Percentiles rank a stretch among this genome's conserved stretches.
phyloP scores from a whole-genome alignment of 129 eudicot species.

The Lactuca saligna region DNA sequence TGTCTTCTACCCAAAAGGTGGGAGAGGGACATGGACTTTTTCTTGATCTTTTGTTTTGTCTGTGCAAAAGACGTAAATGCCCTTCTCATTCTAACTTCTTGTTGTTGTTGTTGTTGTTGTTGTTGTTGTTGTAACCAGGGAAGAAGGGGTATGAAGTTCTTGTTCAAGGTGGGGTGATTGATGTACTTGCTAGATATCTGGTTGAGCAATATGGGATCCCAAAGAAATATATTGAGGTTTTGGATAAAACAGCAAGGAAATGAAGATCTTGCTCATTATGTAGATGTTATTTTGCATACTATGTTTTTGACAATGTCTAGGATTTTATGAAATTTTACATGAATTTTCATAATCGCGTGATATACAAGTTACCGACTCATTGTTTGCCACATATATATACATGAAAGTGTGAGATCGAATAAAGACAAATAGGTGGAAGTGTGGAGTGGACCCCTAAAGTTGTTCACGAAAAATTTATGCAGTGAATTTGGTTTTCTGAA shows the following conservation, averaged over 20 bases:
- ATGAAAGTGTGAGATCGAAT: too few species aligned
- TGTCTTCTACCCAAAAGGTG: too few species aligned
- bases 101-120: slow-evolving; percentile 3
- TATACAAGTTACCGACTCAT: background rate
- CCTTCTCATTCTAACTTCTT: too few species aligned
- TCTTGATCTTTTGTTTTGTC: background rate
- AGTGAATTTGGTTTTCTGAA: too few species aligned
- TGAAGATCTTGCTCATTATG: slow-evolving; percentile 26
- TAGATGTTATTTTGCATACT: background rate
- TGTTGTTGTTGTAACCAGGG: slow-evolving; percentile 40
- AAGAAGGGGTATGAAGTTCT: slow-evolving; percentile 87
- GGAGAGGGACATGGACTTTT: background rate
- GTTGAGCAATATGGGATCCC: slow-evolving; percentile 89
- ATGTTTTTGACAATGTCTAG: background rate
- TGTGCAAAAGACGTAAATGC: background rate
- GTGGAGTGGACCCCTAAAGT: too few species aligned
- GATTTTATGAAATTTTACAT: background rate
- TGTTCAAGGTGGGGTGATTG: slow-evolving; percentile 96
- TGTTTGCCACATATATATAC: too few species aligned
- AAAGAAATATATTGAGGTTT: slow-evolving; percentile 81
- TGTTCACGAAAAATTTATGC: too few species aligned
- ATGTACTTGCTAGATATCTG: slow-evolving; percentile 83
- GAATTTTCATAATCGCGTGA: background rate
- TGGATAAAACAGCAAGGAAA: slow-evolving; percentile 84
- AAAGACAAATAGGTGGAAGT: too few species aligned